Evolutionary conservation across 345 rosid species (phyloP).

Genomic region (Lenwebbia sp.): DNA sequence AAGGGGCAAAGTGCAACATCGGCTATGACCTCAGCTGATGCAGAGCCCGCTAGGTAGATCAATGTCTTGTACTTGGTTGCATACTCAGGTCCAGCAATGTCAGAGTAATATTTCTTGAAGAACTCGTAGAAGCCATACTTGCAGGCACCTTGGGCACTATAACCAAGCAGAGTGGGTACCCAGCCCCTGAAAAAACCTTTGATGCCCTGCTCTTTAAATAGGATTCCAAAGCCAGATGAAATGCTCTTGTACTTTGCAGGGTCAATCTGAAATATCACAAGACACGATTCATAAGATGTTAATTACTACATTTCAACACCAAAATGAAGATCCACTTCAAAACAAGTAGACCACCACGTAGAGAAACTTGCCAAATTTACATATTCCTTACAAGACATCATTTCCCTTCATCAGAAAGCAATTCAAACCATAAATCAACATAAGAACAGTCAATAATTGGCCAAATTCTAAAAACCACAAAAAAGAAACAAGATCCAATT

Average conservation of each 20-base stretch:
- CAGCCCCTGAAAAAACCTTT: slow-evolving; percentile 83
- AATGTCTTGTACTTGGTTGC: slow-evolving; percentile 82
- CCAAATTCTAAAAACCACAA: neutral
- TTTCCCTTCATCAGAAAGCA: neutral
- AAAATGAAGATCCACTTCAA: neutral
- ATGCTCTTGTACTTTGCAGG: slow-evolving; percentile 80
- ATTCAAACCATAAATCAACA: neutral
- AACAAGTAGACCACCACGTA: neutral
- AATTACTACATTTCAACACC: neutral
- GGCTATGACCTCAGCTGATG: slow-evolving; percentile 86
- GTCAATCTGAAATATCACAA: slow-evolving; percentile 47
- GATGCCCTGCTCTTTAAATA: slow-evolving; percentile 79
- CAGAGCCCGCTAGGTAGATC: slow-evolving; percentile 90
- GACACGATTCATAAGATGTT: neutral
- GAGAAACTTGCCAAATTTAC: neutral
- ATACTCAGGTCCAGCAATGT: slow-evolving; percentile 82
- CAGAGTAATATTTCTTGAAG: slow-evolving; percentile 90
- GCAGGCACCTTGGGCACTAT: slow-evolving; percentile 96
- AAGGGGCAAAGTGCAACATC: slow-evolving; percentile 91
- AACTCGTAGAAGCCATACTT: slow-evolving; percentile 81
- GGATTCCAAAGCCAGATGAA: slow-evolving; percentile 60
- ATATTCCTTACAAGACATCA: neutral
- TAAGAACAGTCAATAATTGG: neutral
- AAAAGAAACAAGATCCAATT: neutral
- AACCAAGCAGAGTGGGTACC: slow-evolving; percentile 88